Evolutionary conservation across 2,329 filamentous ascomycete species (phyloP).

Genomic region (Neopestalotiopsis clavispora): DNA sequence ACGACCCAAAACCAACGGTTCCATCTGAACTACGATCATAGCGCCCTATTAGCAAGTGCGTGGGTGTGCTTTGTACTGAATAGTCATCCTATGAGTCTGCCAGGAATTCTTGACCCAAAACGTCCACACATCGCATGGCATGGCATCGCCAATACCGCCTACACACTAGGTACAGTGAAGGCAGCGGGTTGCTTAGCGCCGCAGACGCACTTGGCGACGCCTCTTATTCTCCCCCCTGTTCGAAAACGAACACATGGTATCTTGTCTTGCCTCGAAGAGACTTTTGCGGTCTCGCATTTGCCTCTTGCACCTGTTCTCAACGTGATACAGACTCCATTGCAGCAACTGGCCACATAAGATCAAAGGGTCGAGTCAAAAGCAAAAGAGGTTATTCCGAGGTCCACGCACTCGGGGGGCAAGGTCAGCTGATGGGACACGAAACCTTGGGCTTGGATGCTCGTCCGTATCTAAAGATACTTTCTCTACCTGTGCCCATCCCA

Average conservation of each 20-base stretch:
- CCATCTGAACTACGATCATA: background rate
- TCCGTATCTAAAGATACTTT: background rate
- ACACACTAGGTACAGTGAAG: background rate
- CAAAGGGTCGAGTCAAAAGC: background rate
- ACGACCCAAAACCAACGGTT: background rate
- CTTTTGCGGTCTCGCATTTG: constrained; percentile 2
- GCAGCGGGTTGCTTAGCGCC: constrained; percentile 11
- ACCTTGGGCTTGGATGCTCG: background rate
- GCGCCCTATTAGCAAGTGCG: background rate
- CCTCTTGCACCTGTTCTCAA: background rate
- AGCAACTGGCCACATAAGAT: background rate
- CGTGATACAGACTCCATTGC: background rate
- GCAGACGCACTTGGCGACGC: constrained; percentile 6
- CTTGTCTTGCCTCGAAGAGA: background rate
- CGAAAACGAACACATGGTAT: constrained; percentile 3
- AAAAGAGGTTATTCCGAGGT: background rate
- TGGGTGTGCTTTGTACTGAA: background rate
- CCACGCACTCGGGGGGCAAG: background rate
- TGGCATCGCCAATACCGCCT: background rate
- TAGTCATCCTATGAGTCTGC: background rate
- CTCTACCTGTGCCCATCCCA: background rate
- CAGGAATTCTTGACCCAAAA: background rate
- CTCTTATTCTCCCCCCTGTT: background rate
- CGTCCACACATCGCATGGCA: background rate
- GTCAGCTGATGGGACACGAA: constrained; percentile 7